Evolutionary conservation across 176 grass and related monocot genomes (phyloP).

Genomic region (Lolium multiflorum): DNA sequence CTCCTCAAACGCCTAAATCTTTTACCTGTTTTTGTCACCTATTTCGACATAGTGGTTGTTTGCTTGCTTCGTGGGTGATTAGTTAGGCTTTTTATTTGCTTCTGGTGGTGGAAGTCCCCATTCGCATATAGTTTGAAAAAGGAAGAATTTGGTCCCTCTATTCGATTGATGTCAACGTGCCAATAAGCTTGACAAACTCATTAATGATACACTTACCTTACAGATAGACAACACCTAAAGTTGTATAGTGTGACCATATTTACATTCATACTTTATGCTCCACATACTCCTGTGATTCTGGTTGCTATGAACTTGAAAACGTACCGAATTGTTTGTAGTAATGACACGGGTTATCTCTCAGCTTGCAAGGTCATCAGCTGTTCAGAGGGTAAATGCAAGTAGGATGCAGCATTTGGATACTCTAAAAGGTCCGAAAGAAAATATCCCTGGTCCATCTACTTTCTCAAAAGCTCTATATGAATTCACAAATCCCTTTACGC

Average conservation of each 20-base stretch:
- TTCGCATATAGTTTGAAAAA: not conserved
- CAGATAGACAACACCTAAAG: not conserved
- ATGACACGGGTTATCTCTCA: conserved; percentile 39
- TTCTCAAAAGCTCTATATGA: not conserved
- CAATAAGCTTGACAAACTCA: not conserved
- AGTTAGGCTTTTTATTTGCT: not conserved
- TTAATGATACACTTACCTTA: not conserved
- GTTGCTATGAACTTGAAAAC: not conserved
- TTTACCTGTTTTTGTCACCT: not conserved
- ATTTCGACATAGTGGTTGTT: not conserved
- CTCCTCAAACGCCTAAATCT: not conserved
- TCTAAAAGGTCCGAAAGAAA: conserved; percentile 12
- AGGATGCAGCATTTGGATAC: conserved; percentile 1
- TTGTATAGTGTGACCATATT: not conserved
- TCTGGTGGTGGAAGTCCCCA: not conserved
- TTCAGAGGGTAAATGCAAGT: conserved; percentile 34
- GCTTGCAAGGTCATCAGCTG: conserved; percentile 37
- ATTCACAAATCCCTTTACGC: not conserved
- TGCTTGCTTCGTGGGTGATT: conserved; percentile 16
- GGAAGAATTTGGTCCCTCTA: not conserved
- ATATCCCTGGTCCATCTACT: conserved; percentile 18
- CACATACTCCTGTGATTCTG: not conserved
- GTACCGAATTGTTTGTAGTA: not conserved
- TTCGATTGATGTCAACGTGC: not conserved
- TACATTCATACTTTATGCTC: not conserved